Conservation (phyloP, 192 early-diverging fungal species). For the Coemansia sp. region DNA sequence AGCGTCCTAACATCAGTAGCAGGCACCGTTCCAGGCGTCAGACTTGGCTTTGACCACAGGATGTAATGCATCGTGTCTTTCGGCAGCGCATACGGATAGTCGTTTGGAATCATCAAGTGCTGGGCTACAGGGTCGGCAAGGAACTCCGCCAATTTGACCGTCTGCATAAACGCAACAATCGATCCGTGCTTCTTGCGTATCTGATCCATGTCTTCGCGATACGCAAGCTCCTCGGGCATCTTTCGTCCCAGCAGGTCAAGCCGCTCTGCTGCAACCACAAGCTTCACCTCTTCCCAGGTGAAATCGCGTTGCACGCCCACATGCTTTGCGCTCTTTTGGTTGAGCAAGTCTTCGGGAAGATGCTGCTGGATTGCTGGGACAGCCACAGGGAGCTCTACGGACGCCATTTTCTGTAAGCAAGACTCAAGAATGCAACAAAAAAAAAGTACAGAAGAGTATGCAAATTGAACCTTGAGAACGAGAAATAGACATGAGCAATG, state of each 20-base stretch:
- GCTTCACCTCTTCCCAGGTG: conserved; percentile 43
- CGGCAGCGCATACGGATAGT: conserved; percentile 53
- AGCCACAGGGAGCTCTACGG: not conserved
- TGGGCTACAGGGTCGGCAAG: conserved; percentile 18
- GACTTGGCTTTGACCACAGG: conserved; percentile 48
- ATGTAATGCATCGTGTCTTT: conserved; percentile 33
- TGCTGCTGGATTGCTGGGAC: not conserved
- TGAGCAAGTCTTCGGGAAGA: conserved; percentile 16
- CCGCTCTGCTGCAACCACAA: conserved; percentile 31
- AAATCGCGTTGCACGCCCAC: conserved; percentile 25
- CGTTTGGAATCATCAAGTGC: conserved; percentile 48
- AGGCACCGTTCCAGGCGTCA: conserved; percentile 23
- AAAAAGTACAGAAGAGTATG: not conserved
- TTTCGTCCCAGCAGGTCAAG: conserved; percentile 44
- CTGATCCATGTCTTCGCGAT: conserved; percentile 30
- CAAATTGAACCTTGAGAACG: not conserved
- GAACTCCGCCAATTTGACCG: conserved; percentile 43
- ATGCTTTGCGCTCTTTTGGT: conserved; percentile 14
- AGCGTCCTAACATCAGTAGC: conserved; percentile 18
- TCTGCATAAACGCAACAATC: conserved; percentile 24
- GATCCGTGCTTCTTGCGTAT: conserved; percentile 37
- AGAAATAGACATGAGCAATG: not conserved
- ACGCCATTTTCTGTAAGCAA: not conserved
- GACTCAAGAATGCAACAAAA: not conserved
- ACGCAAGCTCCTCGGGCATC: conserved; percentile 23